A percentile compares a stretch with the other conserved stretches of the same genome.
These are phyloP conservation scores for Colletotrichum sp. DNA, from an alignment of 2,329 filamentous ascomycete species.

Conservation along the genomic window DNA sequence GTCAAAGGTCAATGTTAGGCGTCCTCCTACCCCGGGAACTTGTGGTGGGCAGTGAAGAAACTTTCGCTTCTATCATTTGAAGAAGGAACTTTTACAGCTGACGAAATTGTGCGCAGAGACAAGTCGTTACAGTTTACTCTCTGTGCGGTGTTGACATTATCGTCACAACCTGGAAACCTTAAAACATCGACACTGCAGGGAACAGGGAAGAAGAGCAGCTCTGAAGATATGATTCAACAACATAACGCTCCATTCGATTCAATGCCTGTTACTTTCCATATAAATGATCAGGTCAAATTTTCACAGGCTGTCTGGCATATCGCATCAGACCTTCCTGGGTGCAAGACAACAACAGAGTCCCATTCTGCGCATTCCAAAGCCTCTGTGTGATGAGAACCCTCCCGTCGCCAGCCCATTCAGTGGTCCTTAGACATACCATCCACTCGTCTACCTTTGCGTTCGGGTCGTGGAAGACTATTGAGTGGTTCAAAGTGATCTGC, in stretches of 20 bases:
- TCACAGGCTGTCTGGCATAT: background rate
- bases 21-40: no score
- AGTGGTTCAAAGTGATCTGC: background rate
- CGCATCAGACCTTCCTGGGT: background rate
- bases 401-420: background rate
- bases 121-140: background rate
- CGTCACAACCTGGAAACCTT: background rate
- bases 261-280: accelerated
- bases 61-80: background rate
- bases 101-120: no score
- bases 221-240: background rate
- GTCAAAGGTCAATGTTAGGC: no score
- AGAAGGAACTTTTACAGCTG: background rate
- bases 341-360: background rate
- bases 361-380: background rate
- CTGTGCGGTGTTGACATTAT: background rate
- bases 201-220: background rate
- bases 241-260: background rate
- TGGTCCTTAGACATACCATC: background rate
- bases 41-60: background rate
- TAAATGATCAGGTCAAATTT: background rate
- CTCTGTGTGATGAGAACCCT: background rate
- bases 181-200: background rate
- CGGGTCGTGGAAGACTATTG: background rate
- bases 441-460: background rate